Evolutionary conservation across 768 basidiomycete genomes (phyloP).

Genomic region (Lactifluus pinguis): DNA sequence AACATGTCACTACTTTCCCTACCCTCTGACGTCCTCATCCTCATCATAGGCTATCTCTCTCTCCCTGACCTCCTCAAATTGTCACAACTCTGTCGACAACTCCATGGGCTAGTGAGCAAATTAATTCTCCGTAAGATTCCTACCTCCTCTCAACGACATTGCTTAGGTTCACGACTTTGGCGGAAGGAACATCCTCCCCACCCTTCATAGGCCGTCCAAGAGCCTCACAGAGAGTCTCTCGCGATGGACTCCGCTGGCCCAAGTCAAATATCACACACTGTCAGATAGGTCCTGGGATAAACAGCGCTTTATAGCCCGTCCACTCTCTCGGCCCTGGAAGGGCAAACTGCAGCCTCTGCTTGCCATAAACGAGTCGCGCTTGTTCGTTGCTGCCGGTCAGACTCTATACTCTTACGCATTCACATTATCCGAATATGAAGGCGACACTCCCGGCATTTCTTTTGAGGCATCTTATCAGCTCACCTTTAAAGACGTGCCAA

Average conservation of each 20-base stretch:
- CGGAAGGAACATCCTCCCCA: conserved; percentile 7
- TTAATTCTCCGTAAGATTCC: too few species aligned
- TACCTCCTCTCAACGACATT: neutral
- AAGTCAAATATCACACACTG: conserved; percentile 18
- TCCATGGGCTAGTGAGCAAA: conserved; percentile 14
- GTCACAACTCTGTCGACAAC: conserved; percentile 2
- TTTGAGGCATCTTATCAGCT: conserved; percentile 42
- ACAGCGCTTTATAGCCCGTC: conserved; percentile 19
- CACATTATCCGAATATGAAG: conserved; percentile 12
- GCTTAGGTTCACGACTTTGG: conserved; percentile 17
- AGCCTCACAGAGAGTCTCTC: conserved; percentile 10
- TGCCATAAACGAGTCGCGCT: conserved; percentile 18
- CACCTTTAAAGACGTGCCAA: conserved; percentile 24
- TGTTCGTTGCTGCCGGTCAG: conserved; percentile 25
- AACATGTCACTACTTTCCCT: neutral
- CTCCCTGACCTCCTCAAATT: conserved; percentile 13
- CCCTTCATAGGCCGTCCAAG: conserved; percentile 7
- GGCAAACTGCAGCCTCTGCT: conserved; percentile 23
- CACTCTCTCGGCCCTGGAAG: conserved; percentile 21
- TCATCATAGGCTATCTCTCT: conserved; percentile 16
- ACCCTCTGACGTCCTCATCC: conserved; percentile 14
- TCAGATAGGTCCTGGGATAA: conserved; percentile 20
- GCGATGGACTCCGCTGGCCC: conserved; percentile 15
- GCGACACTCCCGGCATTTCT: conserved; percentile 34
- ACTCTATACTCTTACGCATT: conserved; percentile 22